Percentiles rank a stretch among this genome's conserved stretches.
phyloP scores from a whole-genome alignment of 108 stramenopile genomes.

The Skeletonema marinoi region DNA sequence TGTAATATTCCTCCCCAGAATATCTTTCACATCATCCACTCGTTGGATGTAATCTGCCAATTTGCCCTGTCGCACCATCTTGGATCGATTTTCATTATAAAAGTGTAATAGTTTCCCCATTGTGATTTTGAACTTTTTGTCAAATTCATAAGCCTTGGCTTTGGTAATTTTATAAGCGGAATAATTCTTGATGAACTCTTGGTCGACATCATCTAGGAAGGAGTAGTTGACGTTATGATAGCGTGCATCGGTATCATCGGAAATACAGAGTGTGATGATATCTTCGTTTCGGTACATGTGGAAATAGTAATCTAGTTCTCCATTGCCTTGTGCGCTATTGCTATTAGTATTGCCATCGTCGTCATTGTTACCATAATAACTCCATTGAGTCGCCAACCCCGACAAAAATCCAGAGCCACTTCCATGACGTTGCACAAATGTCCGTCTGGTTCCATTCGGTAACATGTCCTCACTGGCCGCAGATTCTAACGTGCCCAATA shows the following conservation, averaged over 20 bases:
- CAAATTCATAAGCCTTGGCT: slow-evolving; percentile 75
- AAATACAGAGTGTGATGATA: slow-evolving; percentile 67
- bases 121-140: slow-evolving; percentile 59
- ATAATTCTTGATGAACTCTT: slow-evolving; percentile 58
- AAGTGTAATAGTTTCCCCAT: slow-evolving; percentile 69
- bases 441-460: background rate
- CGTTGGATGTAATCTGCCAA: slow-evolving; percentile 42
- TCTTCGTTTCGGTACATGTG: slow-evolving; percentile 62
- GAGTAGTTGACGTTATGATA: slow-evolving; percentile 60
- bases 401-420: background rate
- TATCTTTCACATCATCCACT: slow-evolving; percentile 72
- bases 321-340: background rate
- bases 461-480: background rate
- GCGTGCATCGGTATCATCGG: slow-evolving; percentile 61
- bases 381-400: background rate
- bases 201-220: slow-evolving; percentile 60
- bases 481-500: background rate
- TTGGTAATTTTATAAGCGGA: slow-evolving; percentile 44
- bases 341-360: background rate
- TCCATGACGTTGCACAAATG: background rate
- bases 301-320: slow-evolving; percentile 68
- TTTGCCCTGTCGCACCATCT: slow-evolving; percentile 50
- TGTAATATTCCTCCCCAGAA: slow-evolving; percentile 70
- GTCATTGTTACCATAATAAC: background rate
- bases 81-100: slow-evolving; percentile 69